Conservation (phyloP, 78 protist genomes). For the Salpingoeca rosetta region DNA sequence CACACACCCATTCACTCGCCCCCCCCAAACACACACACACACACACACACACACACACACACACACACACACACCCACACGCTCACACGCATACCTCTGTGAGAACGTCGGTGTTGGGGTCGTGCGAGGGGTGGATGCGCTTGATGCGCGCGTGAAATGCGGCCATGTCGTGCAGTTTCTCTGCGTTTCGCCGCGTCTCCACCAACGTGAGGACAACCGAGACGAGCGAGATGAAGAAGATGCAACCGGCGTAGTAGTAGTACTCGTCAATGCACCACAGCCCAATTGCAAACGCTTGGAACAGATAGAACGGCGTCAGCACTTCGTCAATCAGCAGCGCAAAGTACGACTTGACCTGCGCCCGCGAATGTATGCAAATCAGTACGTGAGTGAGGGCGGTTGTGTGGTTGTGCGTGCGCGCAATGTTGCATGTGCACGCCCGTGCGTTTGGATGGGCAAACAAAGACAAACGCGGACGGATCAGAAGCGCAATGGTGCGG, state of each 20-base stretch:
- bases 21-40: background rate
- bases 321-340: constrained; percentile 50
- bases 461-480: too few relatives aligned
- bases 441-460: too few relatives aligned
- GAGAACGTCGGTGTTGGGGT: constrained; percentile 4
- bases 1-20: too few relatives aligned
- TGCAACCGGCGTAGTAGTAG: constrained; percentile 58
- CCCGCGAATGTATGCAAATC: too few relatives aligned
- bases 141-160: constrained; percentile 6
- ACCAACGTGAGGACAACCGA: constrained; percentile 15
- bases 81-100: constrained; percentile 9
- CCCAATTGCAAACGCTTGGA: constrained; percentile 55
- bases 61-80: background rate
- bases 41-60: background rate
- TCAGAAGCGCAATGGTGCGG: too few relatives aligned
- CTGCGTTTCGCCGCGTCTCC: constrained; percentile 23
- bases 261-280: constrained; percentile 70
- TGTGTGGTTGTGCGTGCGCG: too few relatives aligned
- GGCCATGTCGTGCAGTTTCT: background rate
- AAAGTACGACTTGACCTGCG: constrained; percentile 28
- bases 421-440: too few relatives aligned
- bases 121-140: background rate
- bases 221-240: constrained; percentile 57
- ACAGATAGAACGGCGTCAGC: constrained; percentile 80
- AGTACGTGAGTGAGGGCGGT: too few relatives aligned